Evolutionary conservation across 371 early-diverging fungal species (phyloP).

Genomic region (Dinochytrium kinnereticum): DNA sequence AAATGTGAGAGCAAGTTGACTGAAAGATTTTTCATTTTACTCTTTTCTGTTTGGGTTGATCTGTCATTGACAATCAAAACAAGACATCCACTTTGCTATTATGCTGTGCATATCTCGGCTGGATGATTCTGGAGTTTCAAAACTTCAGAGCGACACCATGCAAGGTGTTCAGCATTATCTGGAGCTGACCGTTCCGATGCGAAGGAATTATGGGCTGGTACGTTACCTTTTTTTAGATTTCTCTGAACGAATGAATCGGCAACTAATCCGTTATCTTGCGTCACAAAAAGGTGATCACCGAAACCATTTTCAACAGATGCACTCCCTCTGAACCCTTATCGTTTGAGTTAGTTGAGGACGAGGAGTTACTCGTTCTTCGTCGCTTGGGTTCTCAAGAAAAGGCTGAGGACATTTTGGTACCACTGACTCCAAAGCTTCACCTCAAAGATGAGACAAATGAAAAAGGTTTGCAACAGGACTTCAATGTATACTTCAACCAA

Average conservation of each 20-base stretch:
- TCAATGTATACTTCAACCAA: too few species aligned
- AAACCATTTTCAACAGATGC: background rate
- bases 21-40: too few species aligned
- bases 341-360: background rate
- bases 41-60: background rate
- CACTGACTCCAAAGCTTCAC: too few species aligned
- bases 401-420: too few species aligned
- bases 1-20: conserved; percentile 1
- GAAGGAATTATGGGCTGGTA: background rate
- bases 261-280: background rate
- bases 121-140: background rate
- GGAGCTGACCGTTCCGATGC: background rate
- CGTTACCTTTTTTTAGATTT: background rate
- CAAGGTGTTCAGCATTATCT: conserved; percentile 5
- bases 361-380: background rate
- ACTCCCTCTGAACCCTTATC: background rate
- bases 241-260: too few species aligned
- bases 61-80: background rate
- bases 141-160: background rate
- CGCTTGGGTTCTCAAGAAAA: too few species aligned
- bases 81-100: conserved; percentile 6
- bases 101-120: background rate
- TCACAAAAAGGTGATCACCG: background rate
- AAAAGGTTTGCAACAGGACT: background rate
- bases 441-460: too few species aligned